phyloP scores from a whole-genome alignment of 2,329 filamentous ascomycete genomes.

The Plenodomus biglobosus region DNA sequence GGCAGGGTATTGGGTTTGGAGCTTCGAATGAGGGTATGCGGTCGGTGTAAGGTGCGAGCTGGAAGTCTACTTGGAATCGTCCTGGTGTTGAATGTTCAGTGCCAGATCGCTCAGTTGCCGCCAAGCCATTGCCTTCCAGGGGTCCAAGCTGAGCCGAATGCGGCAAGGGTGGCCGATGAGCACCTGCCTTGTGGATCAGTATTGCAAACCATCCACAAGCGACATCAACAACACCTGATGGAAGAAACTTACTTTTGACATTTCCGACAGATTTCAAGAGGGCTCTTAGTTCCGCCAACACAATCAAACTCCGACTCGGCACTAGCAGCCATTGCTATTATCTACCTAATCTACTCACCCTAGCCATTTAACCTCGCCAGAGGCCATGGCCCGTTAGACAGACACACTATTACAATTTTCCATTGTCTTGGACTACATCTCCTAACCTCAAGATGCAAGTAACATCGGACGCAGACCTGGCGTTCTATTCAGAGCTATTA shows the following conservation, averaged over 20 bases:
- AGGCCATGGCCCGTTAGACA: background rate
- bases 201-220: background rate
- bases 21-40: conserved; percentile 22
- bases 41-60: conserved; percentile 14
- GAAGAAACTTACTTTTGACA: background rate
- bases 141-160: conserved; percentile 20
- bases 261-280: background rate
- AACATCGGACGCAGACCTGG: background rate
- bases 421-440: background rate
- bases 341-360: no score
- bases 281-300: no score
- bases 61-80: conserved; percentile 13
- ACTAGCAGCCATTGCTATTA: no score
- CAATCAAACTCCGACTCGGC: no score
- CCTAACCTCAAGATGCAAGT: background rate
- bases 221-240: background rate
- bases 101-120: conserved; percentile 32
- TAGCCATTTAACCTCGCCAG: background rate
- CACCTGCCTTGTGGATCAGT: conserved; percentile 11
- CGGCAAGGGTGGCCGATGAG: conserved; percentile 10
- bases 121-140: conserved; percentile 27
- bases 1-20: conserved; percentile 18
- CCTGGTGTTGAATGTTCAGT: conserved; percentile 19
- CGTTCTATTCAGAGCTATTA: background rate
- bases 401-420: background rate